Base-by-base conservation (phyloP, 768 basidiomycete species). In the Paxillus rubicundulus region DNA sequence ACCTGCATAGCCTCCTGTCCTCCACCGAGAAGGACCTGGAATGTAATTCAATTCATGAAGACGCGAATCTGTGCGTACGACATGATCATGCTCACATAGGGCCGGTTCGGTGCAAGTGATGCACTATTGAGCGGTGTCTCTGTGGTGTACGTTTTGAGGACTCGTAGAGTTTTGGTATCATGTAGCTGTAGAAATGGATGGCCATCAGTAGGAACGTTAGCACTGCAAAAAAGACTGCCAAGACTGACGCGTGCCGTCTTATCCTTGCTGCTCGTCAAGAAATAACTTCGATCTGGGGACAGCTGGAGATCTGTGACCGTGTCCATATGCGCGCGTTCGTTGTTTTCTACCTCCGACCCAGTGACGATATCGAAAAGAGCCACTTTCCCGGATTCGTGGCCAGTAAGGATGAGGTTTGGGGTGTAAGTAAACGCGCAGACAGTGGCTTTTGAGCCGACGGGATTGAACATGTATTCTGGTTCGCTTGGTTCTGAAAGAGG, bases 1-100 rank as follows among this genome's bases (percentile, higher is more conserved):
- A 98, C 97, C 63, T 76, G 85, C 92, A 93, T 96, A 4, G 97
- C 97, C 67, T 97, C 96, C 72, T 98, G 97, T 39, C 97, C 97
- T 70, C 97, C 96, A 40, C 97, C 97, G 20, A 97, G 77, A 30
- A 98, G 81, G 39, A 95, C 80, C 90, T 93, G 50, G 8, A 38
- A 32, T 49, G 2, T 4, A 8, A 4, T 18, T 13, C 21, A 33
- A 36, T 42, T n/a, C 27, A 13, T 40, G 38, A 49, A 36, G 0
- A 20, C 13, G 20, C n/a, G 17, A 30, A 52, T 27, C 49, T 13
- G 5, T 37, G 24, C 7, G 51, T 9, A 27, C 34, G 40, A 13
- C 14, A 38, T 18, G 30, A 14, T 16, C 20, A 27, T 28, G 3
- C 82, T 57, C 52, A 90, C 91, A 64, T 94, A 98, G 45, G 95